Evolutionary conservation across 352 stramenopile species (phyloP).

Genomic region (Globisporangium acanthophoron): DNA sequence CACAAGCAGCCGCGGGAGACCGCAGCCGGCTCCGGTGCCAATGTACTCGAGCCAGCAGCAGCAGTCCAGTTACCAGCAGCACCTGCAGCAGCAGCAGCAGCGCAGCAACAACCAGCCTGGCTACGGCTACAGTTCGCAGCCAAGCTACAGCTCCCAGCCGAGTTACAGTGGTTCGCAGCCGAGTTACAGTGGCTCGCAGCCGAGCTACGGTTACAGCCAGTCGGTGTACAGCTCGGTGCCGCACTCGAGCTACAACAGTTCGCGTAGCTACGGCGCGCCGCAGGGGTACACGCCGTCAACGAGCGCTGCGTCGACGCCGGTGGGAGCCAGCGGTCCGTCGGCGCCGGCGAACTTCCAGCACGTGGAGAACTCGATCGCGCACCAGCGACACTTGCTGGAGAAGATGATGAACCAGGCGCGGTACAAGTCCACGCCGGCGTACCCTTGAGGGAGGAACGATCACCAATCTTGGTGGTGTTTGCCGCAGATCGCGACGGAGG

Average conservation of each 20-base stretch:
- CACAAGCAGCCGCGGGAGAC: not conserved
- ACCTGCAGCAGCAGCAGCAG: not conserved
- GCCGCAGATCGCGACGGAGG: not conserved
- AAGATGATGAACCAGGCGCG: constrained; percentile 58
- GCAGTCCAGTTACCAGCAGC: not conserved
- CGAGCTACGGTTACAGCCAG: not conserved
- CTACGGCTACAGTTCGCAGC: not conserved
- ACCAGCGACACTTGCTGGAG: constrained; percentile 53
- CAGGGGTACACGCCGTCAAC: constrained; percentile 1
- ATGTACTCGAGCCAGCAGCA: constrained; percentile 8
- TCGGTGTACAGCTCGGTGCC: not conserved
- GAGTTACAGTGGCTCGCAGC: not conserved
- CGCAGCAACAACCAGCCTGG: not conserved
- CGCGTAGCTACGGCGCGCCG: not conserved
- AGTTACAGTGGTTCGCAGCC: not conserved
- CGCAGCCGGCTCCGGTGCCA: not conserved
- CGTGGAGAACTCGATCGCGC: constrained; percentile 59
- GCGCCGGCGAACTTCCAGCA: constrained; percentile 23
- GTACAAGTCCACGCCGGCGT: constrained; percentile 18
- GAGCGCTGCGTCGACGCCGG: not conserved
- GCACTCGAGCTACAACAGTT: not conserved
- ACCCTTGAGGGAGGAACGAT: not conserved
- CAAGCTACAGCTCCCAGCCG: not conserved
- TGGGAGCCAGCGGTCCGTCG: not conserved
- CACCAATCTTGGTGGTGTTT: no score